Base-by-base conservation (phyloP, 2,329 filamentous ascomycete species). In the Parafenestella ontariensis region DNA sequence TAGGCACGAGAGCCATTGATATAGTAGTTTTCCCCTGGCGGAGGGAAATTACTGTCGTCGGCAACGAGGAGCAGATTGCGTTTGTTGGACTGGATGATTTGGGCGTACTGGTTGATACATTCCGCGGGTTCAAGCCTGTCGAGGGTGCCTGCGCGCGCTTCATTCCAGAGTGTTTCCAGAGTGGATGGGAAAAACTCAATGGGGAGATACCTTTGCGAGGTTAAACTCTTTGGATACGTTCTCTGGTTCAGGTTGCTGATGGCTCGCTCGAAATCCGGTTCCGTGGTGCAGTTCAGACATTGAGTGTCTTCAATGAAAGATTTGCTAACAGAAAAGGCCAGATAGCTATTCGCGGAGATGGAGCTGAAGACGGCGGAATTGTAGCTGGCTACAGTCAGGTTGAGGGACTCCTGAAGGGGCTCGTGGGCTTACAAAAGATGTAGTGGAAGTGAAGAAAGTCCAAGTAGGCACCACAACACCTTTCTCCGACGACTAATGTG, bases 341-440 rank as follows among this genome's bases (percentile, higher is more conserved):
- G 42, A 39, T 69, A 71, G 21, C 43, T 24, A 21, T 63, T 61
- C 1, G 61, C 52, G 7, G 51, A 46, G 6, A 62, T 47, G 2
- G 65, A 63, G 1, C 47, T 43, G 33, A 60, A 72, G 0, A 70
- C 64, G 1, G 62, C 59, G 1, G 69, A 72, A 43, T 69, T 70
- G 47, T 68, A 71, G 13, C 66, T 69, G 17, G 11, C 3, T n/a
- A 23, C 3, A 21, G 15, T 26, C 33, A 24, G n/a, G 6, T 31
- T 6, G 26, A 18, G 11, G 5, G 8, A 31, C 17, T 6, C 13
- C 13, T n/a, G 15, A 26, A 17, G n/a, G 26, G 4, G 17, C 13
- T 15, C 8, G 18, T 24, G 18, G 33, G 13, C 37, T 62, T 62
- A 59, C 52, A 59, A 20, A 5, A 60, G 58, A 37, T 69, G 65